Evolutionary conservation across 2,329 filamentous ascomycete species (phyloP).

Genomic region (Claviceps fusiformis): DNA sequence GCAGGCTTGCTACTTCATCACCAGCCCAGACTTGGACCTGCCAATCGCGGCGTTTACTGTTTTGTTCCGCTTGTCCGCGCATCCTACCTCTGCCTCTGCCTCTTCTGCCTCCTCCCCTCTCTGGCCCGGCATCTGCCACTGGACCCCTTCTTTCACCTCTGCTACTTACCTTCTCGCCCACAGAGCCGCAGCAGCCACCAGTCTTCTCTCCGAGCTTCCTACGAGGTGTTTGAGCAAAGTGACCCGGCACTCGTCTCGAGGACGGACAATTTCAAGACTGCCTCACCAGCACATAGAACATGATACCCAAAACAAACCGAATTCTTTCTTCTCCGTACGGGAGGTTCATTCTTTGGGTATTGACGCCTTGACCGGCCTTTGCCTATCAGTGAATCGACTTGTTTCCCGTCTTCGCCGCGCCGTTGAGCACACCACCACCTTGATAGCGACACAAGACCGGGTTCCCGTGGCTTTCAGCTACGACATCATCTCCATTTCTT

Average conservation of each 20-base stretch:
- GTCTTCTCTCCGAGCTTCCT: neutral
- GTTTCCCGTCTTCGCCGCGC: neutral
- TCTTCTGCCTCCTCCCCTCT: neutral
- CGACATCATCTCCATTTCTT: neutral
- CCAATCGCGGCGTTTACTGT: constrained; percentile 2
- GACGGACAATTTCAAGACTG: constrained; percentile 1
- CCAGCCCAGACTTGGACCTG: neutral
- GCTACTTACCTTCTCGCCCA: neutral
- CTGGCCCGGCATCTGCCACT: neutral
- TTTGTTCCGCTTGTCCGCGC: neutral
- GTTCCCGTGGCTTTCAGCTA: neutral
- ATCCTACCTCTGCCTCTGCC: neutral
- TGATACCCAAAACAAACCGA: constrained; percentile 24
- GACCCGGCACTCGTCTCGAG: constrained; percentile 3
- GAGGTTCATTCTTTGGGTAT: constrained; percentile 26
- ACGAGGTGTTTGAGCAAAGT: constrained; percentile 1
- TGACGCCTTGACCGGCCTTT: constrained; percentile 22
- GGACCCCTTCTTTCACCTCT: neutral
- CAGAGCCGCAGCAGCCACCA: neutral
- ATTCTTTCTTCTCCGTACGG: constrained; percentile 25
- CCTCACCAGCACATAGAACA: constrained; percentile 18
- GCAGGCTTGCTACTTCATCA: neutral
- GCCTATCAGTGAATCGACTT: neutral
- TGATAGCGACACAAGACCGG: neutral
- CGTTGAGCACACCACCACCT: neutral